Base-by-base conservation (phyloP, 768 basidiomycete genomes). In the Asterophora lycoperdoides region DNA sequence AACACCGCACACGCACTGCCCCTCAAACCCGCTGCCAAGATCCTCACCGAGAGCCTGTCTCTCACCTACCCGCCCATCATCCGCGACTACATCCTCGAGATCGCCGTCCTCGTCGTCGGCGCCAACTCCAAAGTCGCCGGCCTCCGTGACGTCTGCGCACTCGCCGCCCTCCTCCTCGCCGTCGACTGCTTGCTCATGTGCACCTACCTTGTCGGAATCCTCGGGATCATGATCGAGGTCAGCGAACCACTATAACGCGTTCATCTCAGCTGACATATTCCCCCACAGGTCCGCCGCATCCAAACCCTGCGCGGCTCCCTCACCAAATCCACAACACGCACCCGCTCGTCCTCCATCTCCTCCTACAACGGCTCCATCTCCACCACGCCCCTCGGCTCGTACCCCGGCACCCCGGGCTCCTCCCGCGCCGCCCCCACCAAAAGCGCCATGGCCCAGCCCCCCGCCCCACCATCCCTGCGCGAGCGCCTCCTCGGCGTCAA, bases 141-240 rank as follows among this genome's bases (percentile, higher is more conserved):
- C 9, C 71, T 99, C 41, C 82, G 80, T 53, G 94, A 99, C 67
- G 95, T 98, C 54, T 98, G 95, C 63, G 89, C 93, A 9, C 80
- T 97, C 13, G 96, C 94, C 0, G 93, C 93, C 1, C 65, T 98
- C n/a, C 74, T 91, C 44, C 75, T 99, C 41, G 77, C 76, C 8
- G 76, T 94, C 38, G 96, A 99, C 64, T 96, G 93, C 64, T 60
- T 93, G 26, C 75, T 92, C 66, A 79, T 96, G 53, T 87, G 86
- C 68, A 92, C 92, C 0, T 95, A 96, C 68, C 86, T 95, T 62
- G 78, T 89, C 0, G 84, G 89, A 1, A 81, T 97, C 45, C 71
- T 99, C 45, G 85, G 83, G n/a, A 77, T 99, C 64, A 96, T 98
- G 88, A 86, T 98, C 52, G 95, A 99, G 77, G 92, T 92, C 53